These are phyloP conservation scores for Pseudophaeomoniella oleicola DNA, from an alignment of 2,329 filamentous ascomycete species.

Conservation along the genomic window DNA sequence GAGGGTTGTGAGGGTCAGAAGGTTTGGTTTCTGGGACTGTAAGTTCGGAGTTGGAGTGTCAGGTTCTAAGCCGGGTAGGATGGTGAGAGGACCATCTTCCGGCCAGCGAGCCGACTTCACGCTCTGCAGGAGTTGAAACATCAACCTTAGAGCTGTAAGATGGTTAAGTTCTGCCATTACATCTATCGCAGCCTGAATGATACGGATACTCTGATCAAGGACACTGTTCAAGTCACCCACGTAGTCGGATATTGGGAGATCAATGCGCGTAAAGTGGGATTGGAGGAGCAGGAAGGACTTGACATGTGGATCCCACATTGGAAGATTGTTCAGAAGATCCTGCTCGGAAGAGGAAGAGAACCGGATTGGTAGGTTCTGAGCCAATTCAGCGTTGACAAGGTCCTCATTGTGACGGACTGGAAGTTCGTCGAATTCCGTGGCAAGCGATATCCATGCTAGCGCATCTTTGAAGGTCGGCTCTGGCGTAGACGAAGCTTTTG, in stretches of 20 bases:
- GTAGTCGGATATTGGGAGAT: constrained; percentile 90
- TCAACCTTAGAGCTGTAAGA: constrained; percentile 60
- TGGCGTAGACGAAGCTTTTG: constrained; percentile 41
- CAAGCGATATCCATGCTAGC: constrained; percentile 81
- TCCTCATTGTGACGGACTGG: constrained; percentile 98
- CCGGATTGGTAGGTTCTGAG: constrained; percentile 61
- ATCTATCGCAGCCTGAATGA: constrained; percentile 89
- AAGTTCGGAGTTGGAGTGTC: background rate
- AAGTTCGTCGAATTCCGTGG: constrained; percentile 92
- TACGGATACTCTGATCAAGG: constrained; percentile 89
- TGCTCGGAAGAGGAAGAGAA: constrained; percentile 26
- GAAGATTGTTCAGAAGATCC: constrained; percentile 31
- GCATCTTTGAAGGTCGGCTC: constrained; percentile 58
- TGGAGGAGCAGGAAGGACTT: constrained; percentile 91
- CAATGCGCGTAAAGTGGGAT: constrained; percentile 84
- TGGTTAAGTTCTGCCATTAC: constrained; percentile 65
- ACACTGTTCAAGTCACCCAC: constrained; percentile 83
- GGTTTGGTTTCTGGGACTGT: background rate
- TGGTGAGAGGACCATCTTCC: constrained; percentile 59
- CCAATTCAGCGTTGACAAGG: constrained; percentile 83
- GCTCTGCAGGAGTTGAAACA: constrained; percentile 76
- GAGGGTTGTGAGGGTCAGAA: background rate
- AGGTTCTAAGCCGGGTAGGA: constrained; percentile 55
- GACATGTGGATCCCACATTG: constrained; percentile 97
- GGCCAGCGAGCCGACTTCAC: constrained; percentile 93